Evolutionary conservation across 169 alveolate species (phyloP), one percentile per base, ranked within the genome.

Genomic region (Plasmodium adleri): DNA sequence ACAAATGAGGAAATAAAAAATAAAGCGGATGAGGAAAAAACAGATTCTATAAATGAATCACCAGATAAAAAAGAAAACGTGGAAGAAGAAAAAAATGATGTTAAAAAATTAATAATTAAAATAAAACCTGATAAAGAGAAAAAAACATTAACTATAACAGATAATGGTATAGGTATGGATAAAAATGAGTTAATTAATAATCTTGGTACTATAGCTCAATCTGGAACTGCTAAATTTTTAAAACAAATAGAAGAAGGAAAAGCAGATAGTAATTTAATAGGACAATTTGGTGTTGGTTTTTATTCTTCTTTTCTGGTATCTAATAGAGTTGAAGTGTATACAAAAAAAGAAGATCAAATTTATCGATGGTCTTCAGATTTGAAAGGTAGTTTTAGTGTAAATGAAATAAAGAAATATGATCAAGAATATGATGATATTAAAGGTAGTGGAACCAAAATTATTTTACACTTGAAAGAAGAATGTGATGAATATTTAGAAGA

Each of bases 201-300:
- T 94, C 94, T 99, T 88, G 99, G 99, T 49, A 98, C 99, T 15
- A 98, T 99, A 22, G 99, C 99, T 49, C 98, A 98, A 92, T 99
- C 99, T 2, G 99, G 99, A 58, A 99, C 99, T 13, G 98, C 99
- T 32, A 98, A 98, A 45, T 98, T 98, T 96, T 96, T 98, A 98
- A 99, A 98, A 95, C 99, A 98, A 58, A 91, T 98, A 62, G 93
- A 93, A 52, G 94, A 94, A 72, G 97, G 93, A 3, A 98, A 97
- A 20, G 98, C 98, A 22, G 98, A 97, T 50, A 95, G 98, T 73
- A 97, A 97, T 92, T 95, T 99, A 88, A 99, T 99, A 88, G 99
- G 99, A 28, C 99, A 99, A 95, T 99, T 99, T 88, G 99, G 99
- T 74, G 99, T 99, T 63, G 99, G 99, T 58, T 99, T 99, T 95